These are phyloP conservation scores for Arthrinium phaeospermum DNA, from an alignment of 2,329 filamentous ascomycete species.

Conservation along the genomic window DNA sequence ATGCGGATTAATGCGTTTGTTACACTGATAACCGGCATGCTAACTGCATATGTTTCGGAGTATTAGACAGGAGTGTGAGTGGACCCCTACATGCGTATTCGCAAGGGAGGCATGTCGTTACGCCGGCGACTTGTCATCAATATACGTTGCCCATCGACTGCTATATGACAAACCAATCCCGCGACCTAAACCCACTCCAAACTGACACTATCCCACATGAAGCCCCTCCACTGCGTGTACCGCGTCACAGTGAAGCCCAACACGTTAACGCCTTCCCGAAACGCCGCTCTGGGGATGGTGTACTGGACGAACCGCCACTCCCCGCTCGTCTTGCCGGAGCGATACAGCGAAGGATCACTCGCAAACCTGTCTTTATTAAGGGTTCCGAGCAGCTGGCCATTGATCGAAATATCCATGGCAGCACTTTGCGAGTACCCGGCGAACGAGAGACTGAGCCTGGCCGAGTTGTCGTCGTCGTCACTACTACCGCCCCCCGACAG, in stretches of 20 bases:
- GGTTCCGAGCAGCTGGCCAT: slow-evolving; percentile 45
- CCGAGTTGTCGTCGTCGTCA: slow-evolving; percentile 37
- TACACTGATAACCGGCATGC: not conserved
- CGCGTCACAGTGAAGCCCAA: slow-evolving; percentile 31
- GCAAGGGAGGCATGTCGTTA: not conserved
- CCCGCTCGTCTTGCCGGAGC: slow-evolving; percentile 51
- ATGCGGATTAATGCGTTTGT: not conserved
- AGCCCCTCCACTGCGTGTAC: slow-evolving; percentile 35
- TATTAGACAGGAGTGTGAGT: not conserved
- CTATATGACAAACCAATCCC: not conserved
- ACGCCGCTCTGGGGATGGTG: slow-evolving; percentile 27
- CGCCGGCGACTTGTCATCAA: not conserved
- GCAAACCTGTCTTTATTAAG: slow-evolving; percentile 42
- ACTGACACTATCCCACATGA: slow-evolving; percentile 37
- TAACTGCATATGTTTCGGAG: not conserved
- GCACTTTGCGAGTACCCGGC: slow-evolving; percentile 51
- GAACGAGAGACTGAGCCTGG: slow-evolving; percentile 48
- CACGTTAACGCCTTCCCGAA: slow-evolving; percentile 32
- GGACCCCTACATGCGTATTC: no score
- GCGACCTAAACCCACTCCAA: slow-evolving; percentile 30
- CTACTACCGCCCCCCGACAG: no score
- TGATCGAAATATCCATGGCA: slow-evolving; percentile 45
- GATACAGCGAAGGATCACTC: slow-evolving; percentile 53
- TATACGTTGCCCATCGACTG: no score
- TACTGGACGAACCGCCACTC: slow-evolving; percentile 54